A percentile compares a stretch with the other conserved stretches of the same genome.
Evolutionary conservation across 2,329 filamentous ascomycete genomes (phyloP).

Genomic region (Aspergillus aculeatinus): DNA sequence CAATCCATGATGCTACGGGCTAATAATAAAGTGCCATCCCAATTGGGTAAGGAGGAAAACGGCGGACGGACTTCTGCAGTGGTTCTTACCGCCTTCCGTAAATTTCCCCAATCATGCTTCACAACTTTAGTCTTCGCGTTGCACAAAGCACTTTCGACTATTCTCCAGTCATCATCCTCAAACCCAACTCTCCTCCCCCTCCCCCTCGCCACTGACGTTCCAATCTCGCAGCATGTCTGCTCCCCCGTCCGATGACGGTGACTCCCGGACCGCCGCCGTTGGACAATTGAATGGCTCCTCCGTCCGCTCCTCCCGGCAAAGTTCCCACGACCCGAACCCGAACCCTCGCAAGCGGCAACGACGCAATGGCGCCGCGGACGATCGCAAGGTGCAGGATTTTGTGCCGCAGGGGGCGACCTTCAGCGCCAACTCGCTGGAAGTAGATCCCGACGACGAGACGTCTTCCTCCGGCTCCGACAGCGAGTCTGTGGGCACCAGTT

Average conservation of each 20-base stretch:
- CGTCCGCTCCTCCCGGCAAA: conserved; percentile 17
- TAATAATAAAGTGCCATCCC: not conserved
- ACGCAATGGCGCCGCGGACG: conserved; percentile 24
- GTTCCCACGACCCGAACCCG: conserved; percentile 24
- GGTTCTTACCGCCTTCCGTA: conserved; percentile 23
- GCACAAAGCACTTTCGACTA: not conserved
- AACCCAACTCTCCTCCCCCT: not conserved
- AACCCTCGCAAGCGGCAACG: conserved; percentile 30
- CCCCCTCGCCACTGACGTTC: not conserved
- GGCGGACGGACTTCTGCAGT: not conserved
- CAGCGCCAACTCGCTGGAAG: conserved; percentile 31
- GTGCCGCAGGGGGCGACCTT: conserved; percentile 40
- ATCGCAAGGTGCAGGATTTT: conserved; percentile 35
- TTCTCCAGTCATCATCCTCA: not conserved
- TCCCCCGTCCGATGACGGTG: conserved; percentile 35
- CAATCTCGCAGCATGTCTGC: conserved; percentile 23
- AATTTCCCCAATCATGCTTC: conserved; percentile 19
- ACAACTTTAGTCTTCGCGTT: not conserved
- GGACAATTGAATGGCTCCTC: conserved; percentile 32
- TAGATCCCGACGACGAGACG: conserved; percentile 32
- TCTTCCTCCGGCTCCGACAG: conserved; percentile 30
- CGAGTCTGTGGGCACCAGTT: conserved; percentile 10
- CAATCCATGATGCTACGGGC: too few relatives aligned
- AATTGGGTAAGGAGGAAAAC: not conserved
- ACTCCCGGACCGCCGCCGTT: conserved; percentile 50